Evolutionary conservation across 2,329 filamentous ascomycete genomes (phyloP), one percentile per base, ranked within the genome.

Genomic region (Didymella pomorum): DNA sequence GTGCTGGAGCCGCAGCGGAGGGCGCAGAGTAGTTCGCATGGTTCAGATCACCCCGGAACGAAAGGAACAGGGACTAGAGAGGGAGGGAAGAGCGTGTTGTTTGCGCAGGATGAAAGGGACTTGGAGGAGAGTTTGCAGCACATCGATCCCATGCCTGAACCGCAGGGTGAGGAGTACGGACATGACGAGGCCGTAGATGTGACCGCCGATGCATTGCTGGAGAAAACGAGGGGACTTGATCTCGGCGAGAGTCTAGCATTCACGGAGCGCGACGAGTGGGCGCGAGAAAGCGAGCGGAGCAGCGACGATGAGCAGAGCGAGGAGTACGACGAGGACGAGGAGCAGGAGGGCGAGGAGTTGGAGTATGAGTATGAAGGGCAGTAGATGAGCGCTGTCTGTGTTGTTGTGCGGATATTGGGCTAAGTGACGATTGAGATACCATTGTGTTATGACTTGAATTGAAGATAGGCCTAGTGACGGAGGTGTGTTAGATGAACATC

Each of bases 1-100:
- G 90, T 98, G 18, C 77, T 97, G 43, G 88, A 89, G 72, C 80
- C 83, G 18, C 59, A 67, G 16, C 50, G 45, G 1, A 48, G 58
- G 1, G 29, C 33, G 43, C 33, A 23, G 26, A 25, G 18, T 54
- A 37, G 28, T 5, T 28, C 41, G 21, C 35, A 25, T 10, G 26
- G 26, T 1, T 33, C 37, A 2, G 43, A 35, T 12, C 44, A 25
- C 3, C 16, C 37, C 37, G 28, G 1, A 20, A 52, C 47, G 41
- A 11, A n/a, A n/a, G n/a, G n/a, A n/a, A n/a, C n/a, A n/a, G n/a
- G n/a, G n/a, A n/a, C n/a, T n/a, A n/a, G 52, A 43, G 25, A 47
- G 31, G 18, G 37, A 14, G 45, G 51, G 46, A 70, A 70, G 41
- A 58, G 50, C 9, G 68, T 66, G 9, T 52, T 64, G 39, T 64